Percentiles rank a stretch among this genome's conserved stretches.
phyloP scores from a whole-genome alignment of 495 filamentous ascomycete species.

The Jackrogersella multiformis region DNA sequence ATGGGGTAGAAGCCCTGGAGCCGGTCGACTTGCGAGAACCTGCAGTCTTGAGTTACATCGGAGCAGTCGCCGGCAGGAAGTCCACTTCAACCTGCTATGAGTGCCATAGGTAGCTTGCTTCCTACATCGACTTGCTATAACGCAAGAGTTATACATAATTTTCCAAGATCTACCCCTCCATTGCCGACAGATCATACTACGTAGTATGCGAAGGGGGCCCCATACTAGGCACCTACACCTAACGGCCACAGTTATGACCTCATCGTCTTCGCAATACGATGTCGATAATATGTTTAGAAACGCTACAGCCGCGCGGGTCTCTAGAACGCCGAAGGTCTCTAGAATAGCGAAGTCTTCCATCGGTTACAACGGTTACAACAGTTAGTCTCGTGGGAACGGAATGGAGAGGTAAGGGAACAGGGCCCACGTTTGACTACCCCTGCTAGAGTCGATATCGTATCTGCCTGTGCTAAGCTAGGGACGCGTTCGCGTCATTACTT shows the following conservation, averaged over 20 bases:
- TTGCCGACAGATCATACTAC: constrained; percentile 43
- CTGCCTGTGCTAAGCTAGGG: neutral
- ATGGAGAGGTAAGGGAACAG: constrained; percentile 4
- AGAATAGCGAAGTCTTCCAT: neutral
- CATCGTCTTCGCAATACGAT: constrained; percentile 19
- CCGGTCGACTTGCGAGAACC: constrained; percentile 34
- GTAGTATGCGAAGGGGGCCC: constrained; percentile 28
- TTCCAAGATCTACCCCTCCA: constrained; percentile 46
- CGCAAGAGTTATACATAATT: constrained; percentile 21
- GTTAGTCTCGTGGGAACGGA: neutral
- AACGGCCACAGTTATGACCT: constrained; percentile 37
- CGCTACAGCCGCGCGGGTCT: constrained; percentile 21
- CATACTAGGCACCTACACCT: neutral
- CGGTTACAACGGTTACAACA: too few species aligned
- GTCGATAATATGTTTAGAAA: constrained; percentile 19
- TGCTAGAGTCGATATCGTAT: neutral
- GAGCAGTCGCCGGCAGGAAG: constrained; percentile 29
- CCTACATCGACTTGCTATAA: constrained; percentile 24
- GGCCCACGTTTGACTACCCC: constrained; percentile 16
- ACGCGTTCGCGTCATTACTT: constrained; percentile 7
- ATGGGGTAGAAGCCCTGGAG: constrained; percentile 33
- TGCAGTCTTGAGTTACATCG: constrained; percentile 44
- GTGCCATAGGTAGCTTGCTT: too few species aligned
- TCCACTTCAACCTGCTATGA: constrained; percentile 13
- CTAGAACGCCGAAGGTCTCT: neutral